Evolutionary conservation across 495 filamentous ascomycete genomes (phyloP).

Genomic region (Trypethelium eluteriae): DNA sequence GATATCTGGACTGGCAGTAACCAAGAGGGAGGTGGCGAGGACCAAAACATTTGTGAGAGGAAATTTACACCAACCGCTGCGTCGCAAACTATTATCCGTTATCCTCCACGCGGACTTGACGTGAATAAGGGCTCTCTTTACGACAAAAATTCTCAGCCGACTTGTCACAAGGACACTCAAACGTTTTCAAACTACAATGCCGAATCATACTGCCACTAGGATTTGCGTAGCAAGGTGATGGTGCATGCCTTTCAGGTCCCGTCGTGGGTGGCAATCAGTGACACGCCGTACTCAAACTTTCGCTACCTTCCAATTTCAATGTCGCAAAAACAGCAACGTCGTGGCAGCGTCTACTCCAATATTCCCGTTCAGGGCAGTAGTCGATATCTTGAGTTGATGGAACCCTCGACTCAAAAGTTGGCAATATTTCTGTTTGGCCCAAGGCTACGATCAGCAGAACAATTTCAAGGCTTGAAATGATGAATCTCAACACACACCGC

Average conservation of each 20-base stretch:
- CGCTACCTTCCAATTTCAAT: no score
- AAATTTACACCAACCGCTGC: constrained; percentile 28
- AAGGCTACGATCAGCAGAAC: no score
- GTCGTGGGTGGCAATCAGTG: no score
- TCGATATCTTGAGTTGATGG: no score
- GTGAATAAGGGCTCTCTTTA: not conserved
- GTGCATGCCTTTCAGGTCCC: no score
- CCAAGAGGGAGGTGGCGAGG: constrained; percentile 22
- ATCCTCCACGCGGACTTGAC: not conserved
- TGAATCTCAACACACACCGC: no score
- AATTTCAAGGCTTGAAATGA: no score
- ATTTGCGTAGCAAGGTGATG: not conserved
- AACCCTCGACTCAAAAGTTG: no score
- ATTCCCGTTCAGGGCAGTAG: no score
- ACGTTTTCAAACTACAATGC: not conserved
- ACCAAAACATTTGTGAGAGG: constrained; percentile 37
- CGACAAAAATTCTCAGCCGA: not conserved
- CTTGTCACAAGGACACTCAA: not conserved
- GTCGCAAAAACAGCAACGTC: no score
- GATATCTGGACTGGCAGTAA: constrained; percentile 11
- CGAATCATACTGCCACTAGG: not conserved
- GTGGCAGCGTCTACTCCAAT: no score
- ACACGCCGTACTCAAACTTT: not conserved
- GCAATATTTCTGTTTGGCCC: no score
- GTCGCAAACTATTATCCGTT: constrained; percentile 8